Conservation (phyloP, 306 rosid species). For the Mucuna pruriens region DNA sequence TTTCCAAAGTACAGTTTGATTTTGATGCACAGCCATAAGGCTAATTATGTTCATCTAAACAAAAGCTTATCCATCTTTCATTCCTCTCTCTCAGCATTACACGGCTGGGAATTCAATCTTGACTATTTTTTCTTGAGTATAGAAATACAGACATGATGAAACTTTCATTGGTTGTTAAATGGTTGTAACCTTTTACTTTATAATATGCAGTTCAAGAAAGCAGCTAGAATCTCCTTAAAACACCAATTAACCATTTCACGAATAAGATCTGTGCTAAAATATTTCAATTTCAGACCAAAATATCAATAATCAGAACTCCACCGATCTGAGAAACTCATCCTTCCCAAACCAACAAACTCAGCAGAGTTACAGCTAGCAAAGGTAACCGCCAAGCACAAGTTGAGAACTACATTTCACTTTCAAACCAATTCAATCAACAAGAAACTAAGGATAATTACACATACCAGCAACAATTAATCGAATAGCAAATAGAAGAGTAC, state of each 20-base stretch:
- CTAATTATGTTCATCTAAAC: not conserved
- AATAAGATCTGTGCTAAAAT: not conserved
- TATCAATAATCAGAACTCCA: not conserved
- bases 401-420: not conserved
- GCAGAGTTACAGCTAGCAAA: not conserved
- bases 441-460: not conserved
- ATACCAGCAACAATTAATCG: not conserved
- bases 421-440: slow-evolving; percentile 1
- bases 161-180: not conserved
- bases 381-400: not conserved
- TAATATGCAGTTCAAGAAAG: slow-evolving; percentile 19
- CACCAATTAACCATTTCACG: not conserved
- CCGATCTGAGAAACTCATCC: not conserved
- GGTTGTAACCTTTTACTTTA: slow-evolving; percentile 2
- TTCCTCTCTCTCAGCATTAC: not conserved
- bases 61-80: not conserved
- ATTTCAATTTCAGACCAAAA: slow-evolving; percentile 1
- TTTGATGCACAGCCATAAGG: slow-evolving; percentile 1
- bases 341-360: not conserved
- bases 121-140: not conserved
- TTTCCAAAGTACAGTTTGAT: not conserved
- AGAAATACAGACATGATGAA: not conserved
- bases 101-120: slow-evolving; percentile 5
- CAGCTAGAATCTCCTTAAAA: not conserved
- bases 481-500: not conserved